phyloP scores from a whole-genome alignment of 352 stramenopile species.

The Phytophthora cryptogea region DNA sequence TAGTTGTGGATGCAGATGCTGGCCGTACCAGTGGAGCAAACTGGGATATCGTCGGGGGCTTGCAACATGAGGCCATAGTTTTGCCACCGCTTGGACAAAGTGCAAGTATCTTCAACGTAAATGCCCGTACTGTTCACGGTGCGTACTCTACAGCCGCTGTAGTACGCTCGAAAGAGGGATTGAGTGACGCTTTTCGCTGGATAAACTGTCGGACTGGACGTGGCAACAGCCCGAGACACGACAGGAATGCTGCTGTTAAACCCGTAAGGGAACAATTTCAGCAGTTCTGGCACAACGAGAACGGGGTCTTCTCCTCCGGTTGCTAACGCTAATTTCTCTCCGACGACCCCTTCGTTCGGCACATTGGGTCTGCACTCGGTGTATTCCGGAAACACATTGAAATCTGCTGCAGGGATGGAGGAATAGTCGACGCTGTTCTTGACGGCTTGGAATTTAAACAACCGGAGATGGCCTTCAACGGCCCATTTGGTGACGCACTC shows the following conservation, averaged over 20 bases:
- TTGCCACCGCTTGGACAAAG: constrained; percentile 20
- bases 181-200: constrained; percentile 21
- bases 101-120: constrained; percentile 27
- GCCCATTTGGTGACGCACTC: constrained; percentile 32
- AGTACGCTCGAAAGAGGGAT: constrained; percentile 32
- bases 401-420: constrained; percentile 33
- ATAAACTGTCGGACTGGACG: constrained; percentile 28
- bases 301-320: constrained; percentile 26
- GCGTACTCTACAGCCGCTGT: constrained; percentile 24
- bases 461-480: constrained; percentile 17
- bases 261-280: constrained; percentile 32
- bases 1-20: constrained; percentile 39
- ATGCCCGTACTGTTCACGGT: constrained; percentile 30
- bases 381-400: constrained; percentile 36
- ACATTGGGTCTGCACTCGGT: constrained; percentile 29
- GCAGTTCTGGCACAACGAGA: constrained; percentile 26
- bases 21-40: constrained; percentile 23
- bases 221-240: constrained; percentile 18
- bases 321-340: constrained; percentile 27
- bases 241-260: constrained; percentile 26
- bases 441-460: constrained; percentile 35
- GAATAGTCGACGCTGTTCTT: constrained; percentile 36
- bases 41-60: constrained; percentile 29
- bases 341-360: constrained; percentile 14
- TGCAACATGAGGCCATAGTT: constrained; percentile 39